Evolutionary conservation across 1,284 basidiomycete species (phyloP).

Genomic region (Cryptococcus sp.): DNA sequence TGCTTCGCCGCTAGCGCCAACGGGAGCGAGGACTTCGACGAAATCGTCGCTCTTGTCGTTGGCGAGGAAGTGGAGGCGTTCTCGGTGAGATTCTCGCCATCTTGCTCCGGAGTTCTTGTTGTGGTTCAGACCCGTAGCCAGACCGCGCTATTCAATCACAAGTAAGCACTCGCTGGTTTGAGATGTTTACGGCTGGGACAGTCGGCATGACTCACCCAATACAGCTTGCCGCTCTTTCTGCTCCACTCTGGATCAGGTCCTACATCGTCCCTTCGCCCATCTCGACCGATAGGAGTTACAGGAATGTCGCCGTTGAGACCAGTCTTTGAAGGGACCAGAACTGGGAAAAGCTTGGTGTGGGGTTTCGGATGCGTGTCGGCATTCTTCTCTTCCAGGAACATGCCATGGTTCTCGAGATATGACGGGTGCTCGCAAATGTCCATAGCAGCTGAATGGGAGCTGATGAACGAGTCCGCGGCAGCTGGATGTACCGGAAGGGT

Average conservation of each 20-base stretch:
- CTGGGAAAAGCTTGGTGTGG: slow-evolving; percentile 48
- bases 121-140: slow-evolving; percentile 49
- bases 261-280: slow-evolving; percentile 48
- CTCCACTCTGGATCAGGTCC: slow-evolving; percentile 51
- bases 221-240: slow-evolving; percentile 42
- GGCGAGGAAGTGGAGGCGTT: slow-evolving; percentile 51
- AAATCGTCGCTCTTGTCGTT: slow-evolving; percentile 38
- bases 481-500: slow-evolving; percentile 19
- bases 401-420: slow-evolving; percentile 52
- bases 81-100: slow-evolving; percentile 52
- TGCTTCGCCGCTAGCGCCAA: slow-evolving; percentile 42
- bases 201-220: slow-evolving; percentile 45
- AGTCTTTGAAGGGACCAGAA: slow-evolving; percentile 52
- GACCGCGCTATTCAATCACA: slow-evolving; percentile 39
- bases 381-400: slow-evolving; percentile 50
- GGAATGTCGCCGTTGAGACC: slow-evolving; percentile 51
- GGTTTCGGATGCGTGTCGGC: slow-evolving; percentile 48
- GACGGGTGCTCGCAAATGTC: slow-evolving; percentile 53
- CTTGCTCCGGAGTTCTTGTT: slow-evolving; percentile 44
- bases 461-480: slow-evolving; percentile 47
- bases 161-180: background rate
- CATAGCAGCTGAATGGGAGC: slow-evolving; percentile 48
- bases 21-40: slow-evolving; percentile 42
- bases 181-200: too few species aligned
- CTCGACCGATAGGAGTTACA: slow-evolving; percentile 52